A percentile compares a stretch with the other conserved stretches of the same genome.
Evolutionary conservation across 2,329 filamentous ascomycete species (phyloP).

Genomic region (Epichloe sibirici): DNA sequence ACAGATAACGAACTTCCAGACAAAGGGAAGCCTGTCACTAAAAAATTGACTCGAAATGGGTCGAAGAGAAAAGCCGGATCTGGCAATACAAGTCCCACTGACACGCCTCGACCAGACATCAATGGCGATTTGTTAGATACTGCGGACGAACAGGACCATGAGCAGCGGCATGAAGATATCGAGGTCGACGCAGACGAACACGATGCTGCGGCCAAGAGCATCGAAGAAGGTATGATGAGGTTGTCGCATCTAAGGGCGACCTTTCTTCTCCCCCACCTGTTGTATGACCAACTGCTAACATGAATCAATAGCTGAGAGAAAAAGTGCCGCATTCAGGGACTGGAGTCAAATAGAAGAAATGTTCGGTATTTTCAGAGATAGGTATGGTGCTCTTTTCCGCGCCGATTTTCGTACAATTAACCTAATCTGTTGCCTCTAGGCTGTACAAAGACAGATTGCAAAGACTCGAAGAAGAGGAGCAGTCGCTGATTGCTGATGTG

Average conservation of each 20-base stretch:
- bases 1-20: constrained; percentile 18
- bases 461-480: constrained; percentile 61
- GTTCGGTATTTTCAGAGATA: constrained; percentile 75
- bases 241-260: neutral
- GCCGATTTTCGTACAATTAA: neutral
- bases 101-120: constrained; percentile 16
- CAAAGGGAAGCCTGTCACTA: constrained; percentile 21
- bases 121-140: constrained; percentile 21
- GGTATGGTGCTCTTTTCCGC: constrained; percentile 32
- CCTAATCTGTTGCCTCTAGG: constrained; percentile 29
- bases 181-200: constrained; percentile 37
- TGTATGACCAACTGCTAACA: constrained; percentile 11
- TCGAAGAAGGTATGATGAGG: constrained; percentile 51
- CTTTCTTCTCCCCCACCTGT: neutral
- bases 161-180: constrained; percentile 38
- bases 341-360: constrained; percentile 74
- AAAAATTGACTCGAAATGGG: constrained; percentile 29
- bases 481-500: constrained; percentile 43
- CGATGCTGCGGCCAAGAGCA: constrained; percentile 45
- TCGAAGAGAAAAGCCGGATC: constrained; percentile 25
- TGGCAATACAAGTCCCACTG: neutral
- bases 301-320: constrained; percentile 51
- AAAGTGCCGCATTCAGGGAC: constrained; percentile 68
- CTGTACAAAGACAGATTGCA: constrained; percentile 82
- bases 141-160: constrained; percentile 28